Base-by-base conservation (phyloP, 1,284 basidiomycete genomes). In the Microbotryum lychnidis-dioicae region DNA sequence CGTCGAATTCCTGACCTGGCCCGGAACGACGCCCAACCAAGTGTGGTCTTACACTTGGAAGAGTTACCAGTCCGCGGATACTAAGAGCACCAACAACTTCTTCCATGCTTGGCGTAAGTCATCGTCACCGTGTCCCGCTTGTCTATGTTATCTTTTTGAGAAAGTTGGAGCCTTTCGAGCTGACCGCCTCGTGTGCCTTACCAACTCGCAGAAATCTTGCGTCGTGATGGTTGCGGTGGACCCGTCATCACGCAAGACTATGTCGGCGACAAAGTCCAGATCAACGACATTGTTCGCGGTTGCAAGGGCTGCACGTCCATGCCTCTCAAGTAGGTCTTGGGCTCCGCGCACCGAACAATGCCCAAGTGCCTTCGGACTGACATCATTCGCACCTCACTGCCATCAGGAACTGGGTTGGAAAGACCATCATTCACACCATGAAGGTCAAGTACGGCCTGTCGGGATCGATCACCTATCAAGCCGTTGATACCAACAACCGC, bases 31-130 rank as follows among this genome's bases (percentile, higher is more conserved):
- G 0, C 56, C 64, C 12, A 62, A 62, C 0, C 8, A 56, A n/a
- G 63, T 62, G 0, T 70, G 68, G 68, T 49, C 47, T 8, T 70
- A 70, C 52, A 62, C 58, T 6, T 70, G 68, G 68, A 64, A 62
- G 54, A 58, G 60, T 4, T 65, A 37, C 25, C 61, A 67, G n/a
- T 25, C 57, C 6, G 12, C 23, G 1, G 3, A 27, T 4, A 62
- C 62, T 1, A 23, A 37, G 20, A 55, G 62, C 2, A 56, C 51
- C 10, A 21, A 47, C 20, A 50, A 58, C 18, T 65, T 67, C 37
- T 53, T 54, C 48, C 63, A 68, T 44, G 31, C 63, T 0, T 65
- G 64, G 66, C 66, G 33, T 42, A 42, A 42, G 37, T 42, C 37
- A 9, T 31, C 31, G 31, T 31, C 8, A 31, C 31, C 9, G 37